A percentile compares a stretch with the other conserved stretches of the same genome.
These are phyloP conservation scores for Tardiomyces blankii DNA, from an alignment of 1,139 yeast genomes.

Conservation along the genomic window DNA sequence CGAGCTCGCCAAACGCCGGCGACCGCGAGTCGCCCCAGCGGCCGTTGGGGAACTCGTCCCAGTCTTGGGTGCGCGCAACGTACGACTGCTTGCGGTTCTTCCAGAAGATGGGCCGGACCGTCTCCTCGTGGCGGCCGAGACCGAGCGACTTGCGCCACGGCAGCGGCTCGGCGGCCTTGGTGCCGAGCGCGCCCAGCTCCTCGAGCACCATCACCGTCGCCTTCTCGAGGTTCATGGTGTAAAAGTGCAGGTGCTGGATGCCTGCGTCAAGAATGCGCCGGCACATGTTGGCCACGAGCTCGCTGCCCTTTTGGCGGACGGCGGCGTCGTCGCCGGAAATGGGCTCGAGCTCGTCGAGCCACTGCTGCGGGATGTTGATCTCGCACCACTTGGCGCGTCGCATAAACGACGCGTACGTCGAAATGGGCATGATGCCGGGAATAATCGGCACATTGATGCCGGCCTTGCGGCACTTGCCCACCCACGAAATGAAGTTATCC, in stretches of 20 bases:
- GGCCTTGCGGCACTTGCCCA: conserved; percentile 50
- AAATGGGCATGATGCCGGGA: conserved; percentile 98
- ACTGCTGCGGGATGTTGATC: conserved; percentile 64
- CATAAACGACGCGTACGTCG: conserved; percentile 82
- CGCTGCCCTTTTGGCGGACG: conserved; percentile 81
- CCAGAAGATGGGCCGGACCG: conserved; percentile 94
- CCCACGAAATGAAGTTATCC: conserved; percentile 78
- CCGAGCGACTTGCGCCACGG: conserved; percentile 91
- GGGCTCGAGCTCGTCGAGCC: conserved; percentile 62
- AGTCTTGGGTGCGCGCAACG: conserved; percentile 78
- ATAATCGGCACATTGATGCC: conserved; percentile 85
- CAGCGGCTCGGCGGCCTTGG: conserved; percentile 24
- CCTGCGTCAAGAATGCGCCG: conserved; percentile 52
- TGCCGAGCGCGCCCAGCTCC: conserved; percentile 42
- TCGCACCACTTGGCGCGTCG: conserved; percentile 95
- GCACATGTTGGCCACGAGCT: conserved; percentile 79
- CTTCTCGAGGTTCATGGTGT: conserved; percentile 92
- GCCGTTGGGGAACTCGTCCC: conserved; percentile 95
- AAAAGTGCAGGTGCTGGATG: conserved; percentile 82
- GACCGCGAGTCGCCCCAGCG: conserved; percentile 93
- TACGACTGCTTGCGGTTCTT: conserved; percentile 87
- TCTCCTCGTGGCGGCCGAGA: conserved; percentile 69
- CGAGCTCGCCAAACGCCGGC: conserved; percentile 88
- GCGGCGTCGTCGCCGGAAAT: conserved; percentile 82
- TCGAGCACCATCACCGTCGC: conserved; percentile 86